Percentiles rank a stretch among this genome's conserved stretches.
Evolutionary conservation across 202 grass and related monocot genomes (phyloP).

Genomic region (Brachypodium distachyon): DNA sequence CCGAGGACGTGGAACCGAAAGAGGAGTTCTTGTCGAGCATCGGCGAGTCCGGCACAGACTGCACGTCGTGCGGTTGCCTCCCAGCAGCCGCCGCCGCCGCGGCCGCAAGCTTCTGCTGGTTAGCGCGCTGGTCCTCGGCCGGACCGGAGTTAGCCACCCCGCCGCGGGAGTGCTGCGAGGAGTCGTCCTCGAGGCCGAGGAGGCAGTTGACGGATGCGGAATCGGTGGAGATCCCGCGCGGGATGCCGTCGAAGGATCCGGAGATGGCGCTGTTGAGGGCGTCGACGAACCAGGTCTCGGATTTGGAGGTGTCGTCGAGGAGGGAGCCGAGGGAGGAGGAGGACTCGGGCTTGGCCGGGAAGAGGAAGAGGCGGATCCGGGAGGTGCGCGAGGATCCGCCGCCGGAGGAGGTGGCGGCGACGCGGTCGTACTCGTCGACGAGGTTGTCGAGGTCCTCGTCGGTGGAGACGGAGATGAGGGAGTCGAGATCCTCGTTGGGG

Average conservation of each 20-base stretch:
- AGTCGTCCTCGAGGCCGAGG: conserved; percentile 91
- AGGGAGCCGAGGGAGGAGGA: conserved; percentile 84
- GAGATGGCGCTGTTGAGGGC: conserved; percentile 86
- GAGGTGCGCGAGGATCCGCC: conserved; percentile 56
- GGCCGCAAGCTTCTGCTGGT: conserved; percentile 39
- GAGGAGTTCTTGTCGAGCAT: conserved; percentile 92
- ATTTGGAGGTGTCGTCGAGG: conserved; percentile 85
- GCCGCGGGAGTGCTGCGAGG: conserved; percentile 63
- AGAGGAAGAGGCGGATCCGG: conserved; percentile 92
- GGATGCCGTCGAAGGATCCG: conserved; percentile 61
- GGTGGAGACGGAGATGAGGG: conserved; percentile 88
- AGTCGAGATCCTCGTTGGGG: conserved; percentile 95
- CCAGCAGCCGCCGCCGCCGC: not conserved
- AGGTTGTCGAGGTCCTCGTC: conserved; percentile 99
- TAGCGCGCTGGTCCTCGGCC: conserved; percentile 16
- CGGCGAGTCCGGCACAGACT: conserved; percentile 85
- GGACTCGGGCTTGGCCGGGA: conserved; percentile 72
- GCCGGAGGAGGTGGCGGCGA: conserved; percentile 29
- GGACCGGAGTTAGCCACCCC: conserved; percentile 22
- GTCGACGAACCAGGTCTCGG: conserved; percentile 91
- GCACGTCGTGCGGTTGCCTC: conserved; percentile 60
- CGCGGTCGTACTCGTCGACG: conserved; percentile 96
- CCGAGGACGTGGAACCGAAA: conserved; percentile 73
- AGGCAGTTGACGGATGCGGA: conserved; percentile 94
- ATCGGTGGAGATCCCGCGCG: conserved; percentile 68